Evolutionary conservation across 2,329 filamentous ascomycete genomes (phyloP).

Genomic region (Epichloe gansuensis): DNA sequence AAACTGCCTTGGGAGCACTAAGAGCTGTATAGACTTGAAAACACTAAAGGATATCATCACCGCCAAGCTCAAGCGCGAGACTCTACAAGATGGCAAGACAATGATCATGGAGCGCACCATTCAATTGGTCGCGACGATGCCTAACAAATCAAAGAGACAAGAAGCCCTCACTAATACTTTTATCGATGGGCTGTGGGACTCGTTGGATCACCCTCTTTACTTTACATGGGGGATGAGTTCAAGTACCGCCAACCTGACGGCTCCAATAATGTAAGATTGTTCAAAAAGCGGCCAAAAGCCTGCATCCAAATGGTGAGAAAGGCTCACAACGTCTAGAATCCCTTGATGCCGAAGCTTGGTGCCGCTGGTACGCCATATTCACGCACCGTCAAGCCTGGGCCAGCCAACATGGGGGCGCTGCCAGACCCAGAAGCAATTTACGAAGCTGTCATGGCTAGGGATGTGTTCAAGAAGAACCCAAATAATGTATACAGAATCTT

Average conservation of each 20-base stretch:
- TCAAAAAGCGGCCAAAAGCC: background rate
- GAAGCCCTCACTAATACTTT: slow-evolving; percentile 53
- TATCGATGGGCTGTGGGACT: slow-evolving; percentile 56
- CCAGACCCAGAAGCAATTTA: slow-evolving; percentile 54
- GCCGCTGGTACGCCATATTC: slow-evolving; percentile 56
- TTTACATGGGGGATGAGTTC: slow-evolving; percentile 49
- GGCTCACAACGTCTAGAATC: slow-evolving; percentile 33
- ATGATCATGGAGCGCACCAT: slow-evolving; percentile 67
- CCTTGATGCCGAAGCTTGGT: slow-evolving; percentile 50
- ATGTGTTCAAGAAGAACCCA: slow-evolving; percentile 43
- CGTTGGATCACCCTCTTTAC: slow-evolving; percentile 59
- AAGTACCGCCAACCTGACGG: slow-evolving; percentile 59
- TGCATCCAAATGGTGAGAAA: background rate
- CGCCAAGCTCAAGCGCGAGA: slow-evolving; percentile 48
- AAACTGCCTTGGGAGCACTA: background rate
- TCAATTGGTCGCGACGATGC: slow-evolving; percentile 53
- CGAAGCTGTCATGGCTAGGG: slow-evolving; percentile 44
- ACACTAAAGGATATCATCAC: slow-evolving; percentile 50
- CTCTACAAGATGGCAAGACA: slow-evolving; percentile 59
- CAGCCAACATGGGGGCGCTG: slow-evolving; percentile 46
- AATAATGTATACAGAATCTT: slow-evolving; percentile 61
- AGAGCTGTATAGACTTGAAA: slow-evolving; percentile 35
- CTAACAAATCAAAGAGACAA: slow-evolving; percentile 46
- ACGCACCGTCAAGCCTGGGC: slow-evolving; percentile 46
- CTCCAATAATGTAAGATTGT: slow-evolving; percentile 43